Base-by-base conservation (phyloP, 2,329 filamentous ascomycete species). In the Stromatinia cepivora region DNA sequence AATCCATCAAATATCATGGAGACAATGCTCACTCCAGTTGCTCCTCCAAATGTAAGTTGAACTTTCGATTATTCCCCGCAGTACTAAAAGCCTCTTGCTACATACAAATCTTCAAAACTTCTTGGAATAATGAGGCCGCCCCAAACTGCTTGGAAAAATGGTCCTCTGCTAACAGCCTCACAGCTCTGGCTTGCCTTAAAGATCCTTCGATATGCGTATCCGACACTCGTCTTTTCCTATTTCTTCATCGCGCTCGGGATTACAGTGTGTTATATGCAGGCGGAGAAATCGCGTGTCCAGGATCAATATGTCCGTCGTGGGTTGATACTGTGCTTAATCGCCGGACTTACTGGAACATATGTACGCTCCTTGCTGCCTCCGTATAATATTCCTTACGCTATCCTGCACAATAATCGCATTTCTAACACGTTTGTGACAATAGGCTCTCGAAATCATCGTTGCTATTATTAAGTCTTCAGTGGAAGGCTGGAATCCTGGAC, bases 161-260 rank as follows among this genome's bases (percentile, higher is more conserved):
- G n/a, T 8, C 7, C 20, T 28, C 34, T 54, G 20, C 57, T 68
- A 54, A 68, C 25, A 31, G 9, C 20, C 13, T 46, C 22, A 13
- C 42, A 76, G 75, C 57, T 75, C 25, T 66, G 69, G 73, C 39
- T 46, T 42, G 69, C 69, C 36, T 54, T 79, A 58, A 71, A 72
- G 64, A 45, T 70, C 71, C 69, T 90, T 57, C 86, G 87, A 78
- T 90, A 90, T 77, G 78, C 82, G 11, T 88, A 86, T 72, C 88
- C 89, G 15, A 81, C 84, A 13, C 70, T 82, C 28, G 78, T 88
- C 70, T 88, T 89, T 73, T 61, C 81, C 67, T 90, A 86, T 78
- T 91, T 88, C 77, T 77, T 85, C 64, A 71, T 82, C 66, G 80
- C 87, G 11, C 83, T 82, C 34, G 78, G 82, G 42, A 73, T 87